These are phyloP conservation scores for Cardiospermum halicacabum DNA, from an alignment of 345 rosid species.

Conservation along the genomic window DNA sequence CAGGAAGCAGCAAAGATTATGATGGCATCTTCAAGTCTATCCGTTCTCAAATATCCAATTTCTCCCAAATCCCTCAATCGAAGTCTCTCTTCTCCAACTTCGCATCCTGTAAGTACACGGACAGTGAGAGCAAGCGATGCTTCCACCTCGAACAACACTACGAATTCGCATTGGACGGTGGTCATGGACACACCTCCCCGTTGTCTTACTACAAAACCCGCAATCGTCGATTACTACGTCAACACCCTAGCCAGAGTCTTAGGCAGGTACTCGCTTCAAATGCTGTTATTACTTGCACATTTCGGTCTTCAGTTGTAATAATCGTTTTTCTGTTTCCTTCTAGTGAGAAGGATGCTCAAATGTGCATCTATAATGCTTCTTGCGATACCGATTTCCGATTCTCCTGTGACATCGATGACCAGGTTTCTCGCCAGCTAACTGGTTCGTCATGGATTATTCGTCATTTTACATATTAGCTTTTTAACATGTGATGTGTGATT, in stretches of 20 bases:
- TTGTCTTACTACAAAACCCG: constrained; percentile 40
- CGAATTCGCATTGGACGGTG: constrained; percentile 54
- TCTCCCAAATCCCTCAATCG: constrained; percentile 7
- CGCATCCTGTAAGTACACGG: constrained; percentile 11
- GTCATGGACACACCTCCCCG: constrained; percentile 50
- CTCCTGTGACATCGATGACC: constrained; percentile 68
- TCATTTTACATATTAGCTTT: too few species aligned
- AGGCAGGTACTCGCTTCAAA: constrained; percentile 41
- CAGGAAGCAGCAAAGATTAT: background rate
- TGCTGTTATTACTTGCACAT: constrained; percentile 5
- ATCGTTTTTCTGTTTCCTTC: constrained; percentile 9
- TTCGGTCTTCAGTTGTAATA: background rate
- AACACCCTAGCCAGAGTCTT: constrained; percentile 41
- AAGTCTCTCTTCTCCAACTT: constrained; percentile 7
- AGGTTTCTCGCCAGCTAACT: constrained; percentile 53
- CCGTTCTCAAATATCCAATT: constrained; percentile 2
- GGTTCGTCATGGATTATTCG: too few species aligned
- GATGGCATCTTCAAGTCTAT: constrained; percentile 10
- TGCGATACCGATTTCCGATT: constrained; percentile 56
- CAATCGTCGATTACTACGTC: constrained; percentile 58
- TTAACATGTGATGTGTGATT: too few species aligned
- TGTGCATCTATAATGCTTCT: constrained; percentile 66
- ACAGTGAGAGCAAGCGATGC: constrained; percentile 11
- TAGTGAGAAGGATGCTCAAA: constrained; percentile 74
- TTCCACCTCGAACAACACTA: constrained; percentile 15